Evolutionary conservation across 345 rosid species (phyloP).

Genomic region (Viola odorata): DNA sequence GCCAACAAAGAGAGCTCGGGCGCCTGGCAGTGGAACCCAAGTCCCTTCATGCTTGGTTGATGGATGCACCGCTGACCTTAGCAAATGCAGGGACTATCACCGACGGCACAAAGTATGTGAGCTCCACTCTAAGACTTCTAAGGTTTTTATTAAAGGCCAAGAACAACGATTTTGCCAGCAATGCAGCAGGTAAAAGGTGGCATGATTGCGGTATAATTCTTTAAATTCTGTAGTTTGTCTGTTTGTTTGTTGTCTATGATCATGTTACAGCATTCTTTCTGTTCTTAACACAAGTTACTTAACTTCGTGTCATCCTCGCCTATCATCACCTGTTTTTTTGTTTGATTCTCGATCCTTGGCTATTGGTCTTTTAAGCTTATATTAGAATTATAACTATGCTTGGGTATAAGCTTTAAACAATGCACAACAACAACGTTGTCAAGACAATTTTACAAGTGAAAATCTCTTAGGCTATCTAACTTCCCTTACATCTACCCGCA

Average conservation of each 20-base stretch:
- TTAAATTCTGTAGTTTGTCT: neutral
- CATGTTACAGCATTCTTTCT: neutral
- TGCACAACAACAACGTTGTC: no score
- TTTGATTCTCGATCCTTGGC: neutral
- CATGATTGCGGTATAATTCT: constrained; percentile 1
- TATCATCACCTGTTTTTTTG: neutral
- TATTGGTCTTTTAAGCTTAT: no score
- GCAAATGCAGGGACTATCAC: constrained; percentile 65
- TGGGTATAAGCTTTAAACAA: no score
- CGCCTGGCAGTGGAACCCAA: constrained; percentile 32
- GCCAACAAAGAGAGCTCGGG: constrained; percentile 44
- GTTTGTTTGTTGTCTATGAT: neutral
- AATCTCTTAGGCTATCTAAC: no score
- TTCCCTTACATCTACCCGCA: no score
- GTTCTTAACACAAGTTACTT: neutral
- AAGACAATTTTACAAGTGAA: no score
- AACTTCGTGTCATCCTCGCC: neutral
- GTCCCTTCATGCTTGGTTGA: constrained; percentile 69
- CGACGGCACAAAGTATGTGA: constrained; percentile 77
- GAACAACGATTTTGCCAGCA: constrained; percentile 81
- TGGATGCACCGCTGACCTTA: constrained; percentile 62
- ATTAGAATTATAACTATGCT: no score
- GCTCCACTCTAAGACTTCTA: constrained; percentile 57
- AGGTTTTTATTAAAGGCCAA: constrained; percentile 48
- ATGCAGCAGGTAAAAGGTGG: constrained; percentile 56